Evolutionary conservation across 495 filamentous ascomycete genomes (phyloP).

Genomic region (Xylaria acuta): DNA sequence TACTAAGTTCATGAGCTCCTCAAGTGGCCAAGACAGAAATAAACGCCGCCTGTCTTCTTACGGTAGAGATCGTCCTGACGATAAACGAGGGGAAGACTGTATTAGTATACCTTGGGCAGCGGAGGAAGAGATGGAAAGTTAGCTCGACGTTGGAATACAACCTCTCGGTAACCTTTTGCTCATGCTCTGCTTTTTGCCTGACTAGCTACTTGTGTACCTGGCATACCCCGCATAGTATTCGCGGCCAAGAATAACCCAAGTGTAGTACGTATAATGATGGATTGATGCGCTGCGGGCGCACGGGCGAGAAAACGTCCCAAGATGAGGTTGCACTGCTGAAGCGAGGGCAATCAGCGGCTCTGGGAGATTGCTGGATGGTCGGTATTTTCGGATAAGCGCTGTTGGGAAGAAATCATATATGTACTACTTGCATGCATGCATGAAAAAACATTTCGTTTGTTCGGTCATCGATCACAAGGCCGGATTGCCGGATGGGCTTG

Average conservation of each 20-base stretch:
- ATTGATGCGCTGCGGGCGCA: conserved; percentile 4
- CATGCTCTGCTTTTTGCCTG: neutral
- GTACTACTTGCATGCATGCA: neutral
- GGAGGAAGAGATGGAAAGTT: neutral
- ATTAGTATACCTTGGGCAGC: neutral
- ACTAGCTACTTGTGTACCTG: neutral
- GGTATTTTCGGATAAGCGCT: conserved; percentile 28
- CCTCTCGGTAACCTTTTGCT: neutral
- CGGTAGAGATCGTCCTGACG: conserved; percentile 9
- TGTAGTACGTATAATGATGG: neutral
- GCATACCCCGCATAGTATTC: conserved; percentile 17
- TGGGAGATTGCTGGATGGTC: conserved; percentile 25
- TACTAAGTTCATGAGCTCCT: neutral
- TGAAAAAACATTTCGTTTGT: neutral
- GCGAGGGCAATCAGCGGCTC: conserved; percentile 27
- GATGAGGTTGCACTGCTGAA: conserved; percentile 25
- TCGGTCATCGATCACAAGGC: neutral
- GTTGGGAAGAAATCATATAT: conserved; percentile 4
- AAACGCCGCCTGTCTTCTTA: neutral
- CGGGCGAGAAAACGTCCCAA: neutral
- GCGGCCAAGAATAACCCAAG: conserved; percentile 11
- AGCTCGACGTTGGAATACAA: conserved; percentile 3
- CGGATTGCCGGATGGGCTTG: neutral
- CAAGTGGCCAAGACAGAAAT: conserved; percentile 10
- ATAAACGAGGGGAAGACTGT: neutral